Percentiles rank a stretch among this genome's conserved stretches.
Conservation (phyloP, 1,284 basidiomycete species). For the Cronartium quercuum region DNA sequence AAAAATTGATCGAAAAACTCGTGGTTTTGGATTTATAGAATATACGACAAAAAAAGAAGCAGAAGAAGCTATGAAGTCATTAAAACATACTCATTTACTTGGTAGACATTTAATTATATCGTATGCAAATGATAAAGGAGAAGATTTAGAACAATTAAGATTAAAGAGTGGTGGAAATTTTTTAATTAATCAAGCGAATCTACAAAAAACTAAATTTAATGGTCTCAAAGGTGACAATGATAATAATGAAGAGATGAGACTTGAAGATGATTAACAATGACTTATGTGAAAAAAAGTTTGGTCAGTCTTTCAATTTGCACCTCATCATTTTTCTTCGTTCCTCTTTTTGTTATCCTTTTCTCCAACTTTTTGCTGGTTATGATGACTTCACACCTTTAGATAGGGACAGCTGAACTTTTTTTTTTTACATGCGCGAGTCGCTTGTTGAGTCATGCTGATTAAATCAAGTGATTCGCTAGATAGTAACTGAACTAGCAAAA, state of each 20-base stretch:
- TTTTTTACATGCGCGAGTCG: not conserved
- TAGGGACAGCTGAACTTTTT: not conserved
- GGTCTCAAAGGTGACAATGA: not conserved
- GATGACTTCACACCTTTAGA: slow-evolving; percentile 1
- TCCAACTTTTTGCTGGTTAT: not conserved
- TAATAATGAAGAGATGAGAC: not conserved
- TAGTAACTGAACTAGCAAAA: not conserved
- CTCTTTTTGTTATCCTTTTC: not conserved
- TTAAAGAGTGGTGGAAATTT: slow-evolving; percentile 69
- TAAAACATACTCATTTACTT: slow-evolving; percentile 89
- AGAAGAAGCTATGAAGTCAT: slow-evolving; percentile 70
- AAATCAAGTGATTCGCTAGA: slow-evolving; percentile 2
- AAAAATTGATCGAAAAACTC: slow-evolving; percentile 73
- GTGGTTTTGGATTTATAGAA: slow-evolving; percentile 95
- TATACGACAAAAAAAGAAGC: slow-evolving; percentile 81
- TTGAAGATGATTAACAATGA: not conserved
- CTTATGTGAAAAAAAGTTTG: not conserved
- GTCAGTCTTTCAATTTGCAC: not conserved
- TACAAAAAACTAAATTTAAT: slow-evolving; percentile 30
- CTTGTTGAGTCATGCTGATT: not conserved
- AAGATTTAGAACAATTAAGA: slow-evolving; percentile 66
- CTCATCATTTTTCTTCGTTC: not conserved
- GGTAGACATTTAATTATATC: slow-evolving; percentile 88
- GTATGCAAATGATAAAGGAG: slow-evolving; percentile 75
- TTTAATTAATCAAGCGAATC: not conserved